Evolutionary conservation across 768 basidiomycete species (phyloP), one percentile per base, ranked within the genome.

Genomic region (Leccinum broughii): DNA sequence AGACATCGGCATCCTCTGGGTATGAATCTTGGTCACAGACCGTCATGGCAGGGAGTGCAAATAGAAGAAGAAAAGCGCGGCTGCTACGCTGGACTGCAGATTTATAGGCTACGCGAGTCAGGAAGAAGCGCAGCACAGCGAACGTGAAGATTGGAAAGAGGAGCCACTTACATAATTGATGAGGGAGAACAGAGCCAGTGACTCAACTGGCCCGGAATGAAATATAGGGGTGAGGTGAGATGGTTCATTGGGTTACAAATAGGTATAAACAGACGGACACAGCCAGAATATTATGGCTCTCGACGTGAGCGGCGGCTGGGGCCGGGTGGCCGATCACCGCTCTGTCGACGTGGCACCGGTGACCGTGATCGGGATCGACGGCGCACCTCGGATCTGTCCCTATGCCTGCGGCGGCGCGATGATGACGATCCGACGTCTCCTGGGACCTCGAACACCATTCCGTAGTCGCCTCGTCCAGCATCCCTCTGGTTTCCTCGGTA

Each of bases 361-460:
- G 66, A 69, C 26, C 53, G 55, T 14, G 70, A 72, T 34, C 68
- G 71, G 7, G 65, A 71, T 55, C 64, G 64, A 6, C 67, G 65
- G 60, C 64, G 68, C 46, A 66, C 67, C 39, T 58, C 46, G 49
- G 69, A 57, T 54, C 76, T 69, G 32, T 84, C 80, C 26, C 78
- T 77, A 61, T 85, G 86, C 54, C 82, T 75, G 61, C 79, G 80
- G 24, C 72, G 75, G 50, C 76, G 73, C n/a, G 67, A 65, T 9
- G 63, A 62, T 24, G 49, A 50, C 24, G 44, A 20, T 46, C 20
- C 5, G 11, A 70, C 73, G 63, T 63, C 72, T 55, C 75, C 74
- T n/a, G 80, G 77, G n/a, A 88, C 80, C 61, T 95, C 93, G 72
- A 95, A 95, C 24, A 95, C 90, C 89, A 95, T 87, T 22, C 84